phyloP scores from a whole-genome alignment of 176 grass and related monocot species.

The Oryza meridionalis region DNA sequence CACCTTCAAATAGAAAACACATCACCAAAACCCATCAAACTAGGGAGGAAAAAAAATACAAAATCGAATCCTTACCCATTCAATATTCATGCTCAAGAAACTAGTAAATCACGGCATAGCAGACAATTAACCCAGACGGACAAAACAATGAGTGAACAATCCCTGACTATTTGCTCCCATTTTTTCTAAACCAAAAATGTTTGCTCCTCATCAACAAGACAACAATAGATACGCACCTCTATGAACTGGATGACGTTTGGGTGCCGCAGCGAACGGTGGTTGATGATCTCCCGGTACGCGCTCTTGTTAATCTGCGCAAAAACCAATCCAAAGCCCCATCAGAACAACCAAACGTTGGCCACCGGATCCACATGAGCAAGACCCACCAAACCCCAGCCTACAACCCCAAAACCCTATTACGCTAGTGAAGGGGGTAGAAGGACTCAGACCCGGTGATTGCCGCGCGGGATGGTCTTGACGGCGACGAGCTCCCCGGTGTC shows the following conservation, averaged over 20 bases:
- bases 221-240: conserved; percentile 42
- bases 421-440: neutral
- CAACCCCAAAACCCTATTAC: neutral
- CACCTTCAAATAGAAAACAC: neutral
- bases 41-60: neutral
- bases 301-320: conserved; percentile 56
- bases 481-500: conserved; percentile 78
- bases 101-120: neutral
- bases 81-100: neutral
- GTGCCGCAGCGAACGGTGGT: conserved; percentile 58
- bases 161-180: neutral
- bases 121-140: neutral
- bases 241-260: conserved; percentile 60
- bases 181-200: neutral
- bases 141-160: conserved; percentile 17
- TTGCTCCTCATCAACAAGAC: neutral
- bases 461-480: conserved; percentile 87
- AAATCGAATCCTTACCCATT: neutral
- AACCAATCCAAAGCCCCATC: conserved; percentile 2
- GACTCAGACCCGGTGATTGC: conserved; percentile 51
- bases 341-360: neutral
- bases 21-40: neutral
- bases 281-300: conserved; percentile 61
- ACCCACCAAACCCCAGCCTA: neutral
- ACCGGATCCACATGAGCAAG: neutral